Conservation (phyloP, 257 asterid species). For the Lycium ferocissimum region DNA sequence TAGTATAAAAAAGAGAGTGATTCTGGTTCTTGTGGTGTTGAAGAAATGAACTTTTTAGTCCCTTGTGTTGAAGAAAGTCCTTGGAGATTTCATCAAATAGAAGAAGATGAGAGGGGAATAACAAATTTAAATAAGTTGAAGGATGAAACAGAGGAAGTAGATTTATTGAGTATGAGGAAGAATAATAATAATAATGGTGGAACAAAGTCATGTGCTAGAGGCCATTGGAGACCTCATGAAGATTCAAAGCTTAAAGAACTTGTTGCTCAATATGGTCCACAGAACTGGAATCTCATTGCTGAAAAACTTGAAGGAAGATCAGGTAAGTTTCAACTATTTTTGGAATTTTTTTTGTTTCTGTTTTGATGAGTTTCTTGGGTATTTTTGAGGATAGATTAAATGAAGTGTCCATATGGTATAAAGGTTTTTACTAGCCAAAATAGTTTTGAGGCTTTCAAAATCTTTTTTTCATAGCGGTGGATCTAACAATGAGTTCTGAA, state of each 20-base stretch:
- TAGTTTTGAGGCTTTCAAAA: background rate
- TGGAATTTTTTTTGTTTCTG: background rate
- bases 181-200: background rate
- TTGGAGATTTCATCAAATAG: slow-evolving; percentile 22
- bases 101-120: background rate
- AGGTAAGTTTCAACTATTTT: slow-evolving; percentile 25
- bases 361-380: background rate
- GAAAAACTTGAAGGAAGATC: slow-evolving; percentile 50
- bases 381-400: background rate
- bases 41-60: slow-evolving; percentile 21
- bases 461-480: background rate
- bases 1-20: background rate
- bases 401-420: background rate
- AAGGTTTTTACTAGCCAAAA: background rate
- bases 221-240: slow-evolving; percentile 53
- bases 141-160: slow-evolving; percentile 18
- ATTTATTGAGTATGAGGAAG: slow-evolving; percentile 3
- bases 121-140: background rate
- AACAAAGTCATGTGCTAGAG: slow-evolving; percentile 38
- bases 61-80: slow-evolving; percentile 23
- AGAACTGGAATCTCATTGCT: slow-evolving; percentile 52
- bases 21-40: background rate
- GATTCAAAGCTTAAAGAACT: slow-evolving; percentile 48
- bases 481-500: background rate
- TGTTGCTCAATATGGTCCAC: slow-evolving; percentile 46